Base-by-base conservation (phyloP, 1,139 yeast genomes). In the Saccharomycopsis hybrid region DNA sequence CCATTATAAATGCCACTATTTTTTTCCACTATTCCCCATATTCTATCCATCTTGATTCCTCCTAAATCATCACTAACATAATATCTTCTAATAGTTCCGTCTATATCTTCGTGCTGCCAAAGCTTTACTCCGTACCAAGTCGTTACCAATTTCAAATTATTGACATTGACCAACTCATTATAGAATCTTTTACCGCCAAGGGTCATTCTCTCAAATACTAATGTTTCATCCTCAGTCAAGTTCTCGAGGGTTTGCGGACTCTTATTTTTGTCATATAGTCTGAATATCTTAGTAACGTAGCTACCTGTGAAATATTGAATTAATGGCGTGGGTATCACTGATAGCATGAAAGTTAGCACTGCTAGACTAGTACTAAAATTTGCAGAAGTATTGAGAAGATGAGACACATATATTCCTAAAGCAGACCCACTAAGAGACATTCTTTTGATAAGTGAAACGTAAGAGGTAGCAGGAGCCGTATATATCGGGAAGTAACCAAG, bases 11-110 rank as follows among this genome's bases (percentile, higher is more conserved):
- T 70, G 0, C 83, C 85, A 45, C 80, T 71, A 56, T 82, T 79
- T 49, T 69, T 70, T 63, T 86, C 95, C 3, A 84, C 77, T 18
- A 85, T 76, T 1, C 92, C 89, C 92, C 95, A 82, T 3, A 86
- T 63, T 50, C 95, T 69, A 59, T 86, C 95, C 95, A 86, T 86
- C 57, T 79, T 79, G 60, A 84, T 68, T 1, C 95, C 95, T 2
- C 95, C 94, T 43, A 84, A 71, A 56, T 85, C 83, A 60, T 86
- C 95, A 5, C 75, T 77, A 2, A 86, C 76, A 58, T 80, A 84
- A 62, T 72, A 78, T 37, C 69, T 66, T 54, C 72, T 68, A 51
- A 59, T 66, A 43, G 62, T 56, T 1, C 69, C 60, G 28, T 69
- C 66, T 4, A 66, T 61, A 38, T 73, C 74, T 11, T 57, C 60